Evolutionary conservation across 768 basidiomycete genomes (phyloP), one percentile per base, ranked within the genome.

Genomic region (Gautieria morchelliformis): DNA sequence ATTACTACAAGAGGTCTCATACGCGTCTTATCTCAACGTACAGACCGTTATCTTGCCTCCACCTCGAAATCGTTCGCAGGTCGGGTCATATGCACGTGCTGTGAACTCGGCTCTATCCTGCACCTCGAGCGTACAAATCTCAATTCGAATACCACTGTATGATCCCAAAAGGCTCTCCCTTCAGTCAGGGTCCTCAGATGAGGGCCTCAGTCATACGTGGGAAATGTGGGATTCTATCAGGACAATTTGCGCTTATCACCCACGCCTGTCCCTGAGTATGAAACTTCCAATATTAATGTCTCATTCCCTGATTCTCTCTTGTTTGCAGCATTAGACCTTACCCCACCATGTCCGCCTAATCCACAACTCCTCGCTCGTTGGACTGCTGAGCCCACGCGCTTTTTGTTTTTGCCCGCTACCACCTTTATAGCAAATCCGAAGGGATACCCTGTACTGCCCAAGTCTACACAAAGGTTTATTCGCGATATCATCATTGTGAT

Each of bases 201-300:
- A 71, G 9, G 81, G 85, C 60, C 71, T 89, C 53, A 84, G 84
- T 63, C 79, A 76, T 6, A 91, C 89, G 0, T 99, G 96, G 95
- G 96, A 98, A 68, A 95, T 94, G 83, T 99, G 96, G 96, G 96
- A 98, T 68, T 78, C 87, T 48, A 90, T 99, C 58, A 78, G 94
- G 59, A 85, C 86, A 3, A 79, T 95, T 35, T 99, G 96, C 69
- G 85, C 85, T 58, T 95, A 93, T 69, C 83, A 81, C 66, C 74
- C 78, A 32, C 79, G 89, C 27, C 65, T 93, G 59, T 85, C 85
- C 2, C 66, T 90, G 57, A 85, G 89, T 92, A 68, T 62, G 78
- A 70, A 52, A 48, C 17, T 30, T n/a, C 45, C 60, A 46, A 12
- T 41, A 51, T 42, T 47, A 49, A 15, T n/a, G 45, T 30, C 24